A percentile compares a stretch with the other conserved stretches of the same genome.
Evolutionary conservation across 495 filamentous ascomycete species (phyloP).

Genomic region (Penicillium arizonense): DNA sequence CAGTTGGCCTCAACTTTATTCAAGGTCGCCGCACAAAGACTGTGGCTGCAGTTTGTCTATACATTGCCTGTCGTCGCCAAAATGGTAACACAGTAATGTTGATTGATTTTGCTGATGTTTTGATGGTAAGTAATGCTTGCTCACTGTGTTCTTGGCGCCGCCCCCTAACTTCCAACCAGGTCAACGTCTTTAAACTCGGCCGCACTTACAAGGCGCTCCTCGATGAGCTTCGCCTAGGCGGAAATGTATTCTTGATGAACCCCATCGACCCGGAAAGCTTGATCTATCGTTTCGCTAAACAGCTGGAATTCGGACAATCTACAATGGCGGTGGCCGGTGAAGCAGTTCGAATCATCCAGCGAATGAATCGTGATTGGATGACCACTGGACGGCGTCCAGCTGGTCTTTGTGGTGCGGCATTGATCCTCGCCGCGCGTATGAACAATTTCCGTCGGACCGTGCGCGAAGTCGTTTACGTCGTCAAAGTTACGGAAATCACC

Average conservation of each 20-base stretch:
- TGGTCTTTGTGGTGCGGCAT: slow-evolving; percentile 88
- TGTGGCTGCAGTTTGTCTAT: slow-evolving; percentile 83
- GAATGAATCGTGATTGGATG: slow-evolving; percentile 97
- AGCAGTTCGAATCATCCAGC: slow-evolving; percentile 77
- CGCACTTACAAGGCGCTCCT: slow-evolving; percentile 77
- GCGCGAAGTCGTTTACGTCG: slow-evolving; percentile 90
- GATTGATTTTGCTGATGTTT: slow-evolving; percentile 89
- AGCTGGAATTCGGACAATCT: slow-evolving; percentile 80
- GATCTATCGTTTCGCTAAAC: slow-evolving; percentile 82
- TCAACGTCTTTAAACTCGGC: slow-evolving; percentile 90
- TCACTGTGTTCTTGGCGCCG: no score
- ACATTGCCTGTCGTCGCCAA: slow-evolving; percentile 75
- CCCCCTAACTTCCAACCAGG: no score
- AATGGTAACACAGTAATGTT: slow-evolving; percentile 69
- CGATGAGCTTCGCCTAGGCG: slow-evolving; percentile 56
- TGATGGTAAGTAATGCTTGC: slow-evolving; percentile 37
- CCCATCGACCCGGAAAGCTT: slow-evolving; percentile 78
- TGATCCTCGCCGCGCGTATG: slow-evolving; percentile 93
- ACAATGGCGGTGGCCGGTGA: slow-evolving; percentile 81
- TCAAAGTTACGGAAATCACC: slow-evolving; percentile 89
- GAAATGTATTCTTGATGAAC: slow-evolving; percentile 49
- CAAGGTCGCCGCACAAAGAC: slow-evolving; percentile 83
- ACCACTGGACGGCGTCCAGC: slow-evolving; percentile 87
- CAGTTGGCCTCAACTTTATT: slow-evolving; percentile 71
- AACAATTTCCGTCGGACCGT: slow-evolving; percentile 94